Conservation (phyloP, 1,139 yeast species). For the Geotrichum klebahnii region DNA sequence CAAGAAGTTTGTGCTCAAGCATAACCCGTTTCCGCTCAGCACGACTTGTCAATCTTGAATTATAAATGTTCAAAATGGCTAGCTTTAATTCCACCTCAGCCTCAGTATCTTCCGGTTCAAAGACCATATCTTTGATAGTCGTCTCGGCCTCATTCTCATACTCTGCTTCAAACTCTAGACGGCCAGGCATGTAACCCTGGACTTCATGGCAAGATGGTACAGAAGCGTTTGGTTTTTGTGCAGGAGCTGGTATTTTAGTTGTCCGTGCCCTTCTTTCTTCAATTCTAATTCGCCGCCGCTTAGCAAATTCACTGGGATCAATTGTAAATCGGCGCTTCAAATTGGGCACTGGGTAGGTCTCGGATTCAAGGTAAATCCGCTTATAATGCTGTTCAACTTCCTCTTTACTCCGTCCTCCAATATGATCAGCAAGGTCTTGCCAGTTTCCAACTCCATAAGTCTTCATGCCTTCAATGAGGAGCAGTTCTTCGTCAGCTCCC, state of each 20-base stretch:
- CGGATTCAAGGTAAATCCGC: constrained; percentile 70
- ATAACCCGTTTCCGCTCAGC: constrained; percentile 87
- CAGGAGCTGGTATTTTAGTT: constrained; percentile 52
- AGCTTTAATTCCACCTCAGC: constrained; percentile 86
- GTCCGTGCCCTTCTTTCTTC: constrained; percentile 67
- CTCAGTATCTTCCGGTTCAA: constrained; percentile 87
- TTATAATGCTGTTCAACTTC: constrained; percentile 87
- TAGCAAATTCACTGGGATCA: constrained; percentile 65
- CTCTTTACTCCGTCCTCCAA: constrained; percentile 90
- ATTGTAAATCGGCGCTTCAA: constrained; percentile 66
- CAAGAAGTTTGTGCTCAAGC: constrained; percentile 71
- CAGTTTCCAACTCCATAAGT: constrained; percentile 88
- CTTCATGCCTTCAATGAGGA: constrained; percentile 77
- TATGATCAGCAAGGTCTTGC: constrained; percentile 94
- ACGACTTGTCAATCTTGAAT: constrained; percentile 80
- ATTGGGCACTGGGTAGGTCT: constrained; percentile 69
- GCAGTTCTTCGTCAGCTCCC: constrained; percentile 97
- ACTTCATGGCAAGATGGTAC: constrained; percentile 95
- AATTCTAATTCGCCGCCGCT: constrained; percentile 63
- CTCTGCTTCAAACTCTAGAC: constrained; percentile 92
- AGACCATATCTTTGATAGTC: constrained; percentile 88
- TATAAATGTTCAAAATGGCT: constrained; percentile 74
- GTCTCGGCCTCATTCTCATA: constrained; percentile 95
- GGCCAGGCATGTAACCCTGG: constrained; percentile 98
- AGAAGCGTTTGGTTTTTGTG: constrained; percentile 63